Conservation (phyloP, 768 basidiomycete species). For the Lyophyllum atratum region DNA sequence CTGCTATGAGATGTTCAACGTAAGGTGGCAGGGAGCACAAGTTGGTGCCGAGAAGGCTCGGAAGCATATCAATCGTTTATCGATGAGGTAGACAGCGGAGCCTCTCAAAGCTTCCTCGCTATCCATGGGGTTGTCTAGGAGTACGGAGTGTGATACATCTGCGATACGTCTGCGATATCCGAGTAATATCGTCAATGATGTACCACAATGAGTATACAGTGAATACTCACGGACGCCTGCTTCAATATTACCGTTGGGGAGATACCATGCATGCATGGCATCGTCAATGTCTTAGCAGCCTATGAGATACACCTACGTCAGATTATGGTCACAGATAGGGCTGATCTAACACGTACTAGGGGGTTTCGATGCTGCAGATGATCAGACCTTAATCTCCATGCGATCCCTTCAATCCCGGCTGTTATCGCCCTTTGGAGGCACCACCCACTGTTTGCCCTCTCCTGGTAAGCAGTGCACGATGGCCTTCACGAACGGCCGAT, state of each 20-base stretch:
- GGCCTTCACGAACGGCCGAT: slow-evolving; percentile 94
- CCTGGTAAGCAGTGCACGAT: slow-evolving; percentile 87
- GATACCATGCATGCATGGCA: slow-evolving; percentile 85
- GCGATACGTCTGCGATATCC: slow-evolving; percentile 99
- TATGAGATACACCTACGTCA: slow-evolving; percentile 26
- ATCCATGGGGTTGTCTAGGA: slow-evolving; percentile 93
- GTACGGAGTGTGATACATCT: slow-evolving; percentile 96
- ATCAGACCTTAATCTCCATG: slow-evolving; percentile 80
- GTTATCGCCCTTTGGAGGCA: slow-evolving; percentile 67
- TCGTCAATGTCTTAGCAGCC: slow-evolving; percentile 99
- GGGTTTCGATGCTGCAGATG: slow-evolving; percentile 97
- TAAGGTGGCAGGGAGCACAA: slow-evolving; percentile 90
- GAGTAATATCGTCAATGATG: background rate
- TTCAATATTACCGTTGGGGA: slow-evolving; percentile 94
- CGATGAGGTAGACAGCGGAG: slow-evolving; percentile 96
- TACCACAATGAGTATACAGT: background rate
- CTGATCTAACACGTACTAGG: slow-evolving; percentile 55
- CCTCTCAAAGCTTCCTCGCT: slow-evolving; percentile 93
- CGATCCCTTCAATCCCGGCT: slow-evolving; percentile 71
- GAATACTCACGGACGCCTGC: slow-evolving; percentile 91
- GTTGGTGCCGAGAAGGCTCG: slow-evolving; percentile 90
- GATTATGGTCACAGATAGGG: background rate
- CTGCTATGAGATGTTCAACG: slow-evolving; percentile 95
- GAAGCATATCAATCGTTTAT: slow-evolving; percentile 99
- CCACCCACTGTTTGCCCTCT: slow-evolving; percentile 92